These are phyloP conservation scores for Fusarium heterosporum DNA, from an alignment of 2,329 filamentous ascomycete genomes.

Conservation along the genomic window DNA sequence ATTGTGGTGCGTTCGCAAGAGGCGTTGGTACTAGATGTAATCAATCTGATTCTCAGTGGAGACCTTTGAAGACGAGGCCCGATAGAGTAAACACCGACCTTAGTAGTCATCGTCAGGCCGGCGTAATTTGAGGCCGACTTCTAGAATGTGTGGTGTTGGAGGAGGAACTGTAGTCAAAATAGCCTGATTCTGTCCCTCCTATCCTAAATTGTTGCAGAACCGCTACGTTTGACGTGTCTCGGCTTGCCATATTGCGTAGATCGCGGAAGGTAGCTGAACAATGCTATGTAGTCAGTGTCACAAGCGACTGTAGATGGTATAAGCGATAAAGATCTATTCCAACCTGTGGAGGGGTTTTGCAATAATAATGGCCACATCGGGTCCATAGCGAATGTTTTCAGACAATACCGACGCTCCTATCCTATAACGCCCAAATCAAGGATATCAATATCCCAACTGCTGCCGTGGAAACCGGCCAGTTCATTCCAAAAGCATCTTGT, in stretches of 20 bases:
- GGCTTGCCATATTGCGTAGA: not conserved
- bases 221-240: not conserved
- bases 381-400: slow-evolving; percentile 36
- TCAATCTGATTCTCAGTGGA: not conserved
- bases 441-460: slow-evolving; percentile 22
- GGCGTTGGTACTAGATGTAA: not conserved
- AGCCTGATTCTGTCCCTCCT: not conserved
- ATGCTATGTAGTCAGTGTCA: not conserved
- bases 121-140: not conserved
- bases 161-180: not conserved
- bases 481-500: slow-evolving; percentile 28
- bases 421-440: slow-evolving; percentile 40
- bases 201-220: not conserved
- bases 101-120: not conserved
- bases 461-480: slow-evolving; percentile 8
- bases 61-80: not conserved
- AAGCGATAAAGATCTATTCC: not conserved
- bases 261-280: not conserved
- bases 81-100: not conserved
- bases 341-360: slow-evolving; percentile 4
- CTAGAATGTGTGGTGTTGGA: not conserved
- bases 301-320: not conserved
- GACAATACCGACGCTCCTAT: slow-evolving; percentile 30
- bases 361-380: slow-evolving; percentile 6
- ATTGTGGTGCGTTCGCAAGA: not conserved